Percentiles rank a stretch among this genome's conserved stretches.
phyloP scores from a whole-genome alignment of 306 rosid genomes.

The Cucurbita pepo region DNA sequence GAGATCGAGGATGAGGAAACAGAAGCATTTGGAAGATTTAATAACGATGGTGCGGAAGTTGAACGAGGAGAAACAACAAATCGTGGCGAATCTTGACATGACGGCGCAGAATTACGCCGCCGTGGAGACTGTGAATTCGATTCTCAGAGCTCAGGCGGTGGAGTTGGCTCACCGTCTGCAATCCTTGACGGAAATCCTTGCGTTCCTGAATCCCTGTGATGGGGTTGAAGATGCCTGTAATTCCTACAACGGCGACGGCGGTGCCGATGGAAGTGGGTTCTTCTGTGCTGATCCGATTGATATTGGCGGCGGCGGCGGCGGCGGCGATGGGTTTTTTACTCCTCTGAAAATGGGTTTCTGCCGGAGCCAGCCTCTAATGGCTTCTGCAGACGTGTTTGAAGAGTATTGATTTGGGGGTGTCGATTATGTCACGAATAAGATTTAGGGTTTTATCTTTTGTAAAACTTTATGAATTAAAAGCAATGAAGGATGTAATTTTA shows the following conservation, averaged over 20 bases:
- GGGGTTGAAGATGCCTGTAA: neutral
- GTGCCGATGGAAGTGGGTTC: neutral
- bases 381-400: constrained; percentile 40
- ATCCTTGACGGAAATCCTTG: constrained; percentile 48
- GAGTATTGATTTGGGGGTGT: constrained; percentile 5
- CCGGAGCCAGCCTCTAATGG: constrained; percentile 53
- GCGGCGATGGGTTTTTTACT: neutral
- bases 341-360: neutral
- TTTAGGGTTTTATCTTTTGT: neutral
- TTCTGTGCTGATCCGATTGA: neutral
- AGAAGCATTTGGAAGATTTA: constrained; percentile 82
- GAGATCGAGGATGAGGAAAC: constrained; percentile 81
- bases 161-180: constrained; percentile 53
- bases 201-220: constrained; percentile 18
- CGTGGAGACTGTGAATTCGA: constrained; percentile 65
- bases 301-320: neutral
- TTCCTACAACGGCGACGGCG: neutral
- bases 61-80: constrained; percentile 59
- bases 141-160: constrained; percentile 55
- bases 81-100: constrained; percentile 32
- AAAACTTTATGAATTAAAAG: neutral
- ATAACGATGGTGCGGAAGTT: constrained; percentile 43
- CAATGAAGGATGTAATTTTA: neutral
- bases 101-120: constrained; percentile 43
- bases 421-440: neutral